These are phyloP conservation scores for Talaromyces sp. DNA, from an alignment of 2,329 filamentous ascomycete genomes.

Conservation along the genomic window DNA sequence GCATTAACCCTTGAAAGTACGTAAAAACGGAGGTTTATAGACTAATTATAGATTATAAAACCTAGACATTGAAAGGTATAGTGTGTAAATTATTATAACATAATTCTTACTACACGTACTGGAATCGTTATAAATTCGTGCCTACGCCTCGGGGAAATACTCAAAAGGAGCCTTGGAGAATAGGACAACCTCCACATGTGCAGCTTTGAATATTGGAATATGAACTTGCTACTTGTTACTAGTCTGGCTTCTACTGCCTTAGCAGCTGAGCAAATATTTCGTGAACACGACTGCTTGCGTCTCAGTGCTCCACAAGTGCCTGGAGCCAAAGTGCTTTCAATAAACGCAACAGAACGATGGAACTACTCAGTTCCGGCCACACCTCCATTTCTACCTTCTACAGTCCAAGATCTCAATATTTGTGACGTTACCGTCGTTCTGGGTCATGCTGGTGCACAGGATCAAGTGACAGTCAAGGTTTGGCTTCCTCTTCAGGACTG, in stretches of 20 bases:
- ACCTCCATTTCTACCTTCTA: not conserved
- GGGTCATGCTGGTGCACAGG: not conserved
- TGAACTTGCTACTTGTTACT: not conserved
- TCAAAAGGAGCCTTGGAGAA: not conserved
- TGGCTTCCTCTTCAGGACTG: constrained; percentile 1
- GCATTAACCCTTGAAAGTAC: not conserved
- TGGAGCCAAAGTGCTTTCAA: constrained; percentile 4
- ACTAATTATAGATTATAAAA: not conserved
- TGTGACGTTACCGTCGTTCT: constrained; percentile 2
- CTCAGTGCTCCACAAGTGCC: constrained; percentile 1
- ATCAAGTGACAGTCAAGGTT: constrained; percentile 1
- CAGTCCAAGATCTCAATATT: not conserved
- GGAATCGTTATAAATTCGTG: not conserved
- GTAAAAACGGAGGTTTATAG: not conserved
- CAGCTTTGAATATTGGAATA: not conserved
- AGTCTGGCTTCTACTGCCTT: not conserved
- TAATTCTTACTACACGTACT: not conserved
- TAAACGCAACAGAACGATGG: not conserved
- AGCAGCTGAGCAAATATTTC: not conserved
- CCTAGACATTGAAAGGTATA: no score
- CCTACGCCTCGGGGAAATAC: not conserved
- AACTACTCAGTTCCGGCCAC: not conserved
- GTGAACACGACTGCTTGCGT: not conserved
- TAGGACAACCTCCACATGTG: not conserved
- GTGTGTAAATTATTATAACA: not conserved